Conservation (phyloP, 2,329 filamentous ascomycete genomes). For the Escovopsis sp. region DNA sequence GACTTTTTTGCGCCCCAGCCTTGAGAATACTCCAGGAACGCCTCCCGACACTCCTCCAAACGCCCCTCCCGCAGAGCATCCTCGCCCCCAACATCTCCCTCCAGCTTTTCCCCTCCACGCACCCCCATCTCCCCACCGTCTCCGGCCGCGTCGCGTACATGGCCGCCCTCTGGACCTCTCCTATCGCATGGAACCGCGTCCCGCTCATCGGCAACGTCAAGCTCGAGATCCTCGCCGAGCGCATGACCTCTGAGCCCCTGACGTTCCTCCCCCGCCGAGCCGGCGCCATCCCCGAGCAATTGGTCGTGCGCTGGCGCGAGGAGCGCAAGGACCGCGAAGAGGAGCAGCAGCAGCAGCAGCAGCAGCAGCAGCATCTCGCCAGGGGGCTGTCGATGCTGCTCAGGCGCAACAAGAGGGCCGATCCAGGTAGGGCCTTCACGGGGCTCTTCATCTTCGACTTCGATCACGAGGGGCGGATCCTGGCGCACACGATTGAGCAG, state of each 20-base stretch:
- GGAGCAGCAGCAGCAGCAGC: slow-evolving; percentile 15
- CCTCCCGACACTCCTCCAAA: slow-evolving; percentile 51
- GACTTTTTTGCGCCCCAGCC: slow-evolving; percentile 25
- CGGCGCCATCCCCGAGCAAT: slow-evolving; percentile 56
- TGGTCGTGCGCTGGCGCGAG: slow-evolving; percentile 78
- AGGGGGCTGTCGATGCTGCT: slow-evolving; percentile 18
- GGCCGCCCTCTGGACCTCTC: slow-evolving; percentile 89
- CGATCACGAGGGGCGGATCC: slow-evolving; percentile 68
- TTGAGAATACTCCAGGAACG: slow-evolving; percentile 50
- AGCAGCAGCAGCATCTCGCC: slow-evolving; percentile 27
- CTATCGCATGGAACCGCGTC: slow-evolving; percentile 87
- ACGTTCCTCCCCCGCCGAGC: slow-evolving; percentile 32
- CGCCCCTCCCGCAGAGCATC: slow-evolving; percentile 57
- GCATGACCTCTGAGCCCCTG: slow-evolving; percentile 54
- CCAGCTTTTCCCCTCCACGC: slow-evolving; percentile 59
- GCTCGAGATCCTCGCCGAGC: slow-evolving; percentile 76
- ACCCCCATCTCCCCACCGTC: slow-evolving; percentile 83
- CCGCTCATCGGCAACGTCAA: slow-evolving; percentile 83
- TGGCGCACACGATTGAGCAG: slow-evolving; percentile 88
- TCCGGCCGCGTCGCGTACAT: slow-evolving; percentile 82
- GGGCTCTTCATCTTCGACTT: slow-evolving; percentile 95
- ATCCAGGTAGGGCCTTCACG: slow-evolving; percentile 63
- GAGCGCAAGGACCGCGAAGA: slow-evolving; percentile 14
- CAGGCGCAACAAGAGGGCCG: slow-evolving; percentile 19
- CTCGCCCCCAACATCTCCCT: slow-evolving; percentile 61